phyloP scores from a whole-genome alignment of 1,284 basidiomycete genomes.

The Austroboletus rostrupii region DNA sequence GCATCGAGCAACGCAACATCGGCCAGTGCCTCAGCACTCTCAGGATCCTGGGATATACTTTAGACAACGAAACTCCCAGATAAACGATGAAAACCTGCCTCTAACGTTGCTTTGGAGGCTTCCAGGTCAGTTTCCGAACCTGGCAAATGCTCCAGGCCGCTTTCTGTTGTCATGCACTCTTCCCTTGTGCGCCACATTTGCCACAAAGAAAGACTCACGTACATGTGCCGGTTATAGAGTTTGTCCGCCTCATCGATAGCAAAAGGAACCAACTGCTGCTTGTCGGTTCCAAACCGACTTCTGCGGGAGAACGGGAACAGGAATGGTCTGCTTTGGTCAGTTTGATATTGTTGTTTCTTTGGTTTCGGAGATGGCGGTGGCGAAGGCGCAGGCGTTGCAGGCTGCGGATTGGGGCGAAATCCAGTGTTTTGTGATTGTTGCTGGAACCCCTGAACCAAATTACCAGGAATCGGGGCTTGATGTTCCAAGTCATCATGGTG shows the following conservation, averaged over 20 bases:
- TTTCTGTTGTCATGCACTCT: slow-evolving; percentile 91
- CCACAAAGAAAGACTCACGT: slow-evolving; percentile 83
- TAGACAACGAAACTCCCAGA: slow-evolving; percentile 3
- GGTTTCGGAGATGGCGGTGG: slow-evolving; percentile 88
- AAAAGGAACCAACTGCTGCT: slow-evolving; percentile 77
- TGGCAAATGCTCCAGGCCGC: slow-evolving; percentile 80
- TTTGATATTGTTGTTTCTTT: slow-evolving; percentile 99
- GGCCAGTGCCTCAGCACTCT: slow-evolving; percentile 55
- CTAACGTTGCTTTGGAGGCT: slow-evolving; percentile 38
- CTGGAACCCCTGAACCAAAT: slow-evolving; percentile 42
- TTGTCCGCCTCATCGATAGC: slow-evolving; percentile 95
- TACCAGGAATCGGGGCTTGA: slow-evolving; percentile 37
- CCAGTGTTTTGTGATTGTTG: slow-evolving; percentile 42
- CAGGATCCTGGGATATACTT: slow-evolving; percentile 44
- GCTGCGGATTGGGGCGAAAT: slow-evolving; percentile 57
- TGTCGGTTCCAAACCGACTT: slow-evolving; percentile 34
- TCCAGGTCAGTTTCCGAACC: slow-evolving; percentile 54
- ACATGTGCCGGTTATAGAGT: slow-evolving; percentile 88
- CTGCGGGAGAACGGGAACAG: slow-evolving; percentile 88
- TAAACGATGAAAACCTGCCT: slow-evolving; percentile 33
- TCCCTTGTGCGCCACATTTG: slow-evolving; percentile 96
- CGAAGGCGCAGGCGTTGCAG: slow-evolving; percentile 84
- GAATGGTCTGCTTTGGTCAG: slow-evolving; percentile 92
- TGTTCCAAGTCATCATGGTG: slow-evolving; percentile 73
- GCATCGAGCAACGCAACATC: slow-evolving; percentile 70